Evolutionary conservation across 2,329 filamentous ascomycete species (phyloP), one percentile per base, ranked within the genome.

Genomic region (Paraconiothyrium brasiliense): DNA sequence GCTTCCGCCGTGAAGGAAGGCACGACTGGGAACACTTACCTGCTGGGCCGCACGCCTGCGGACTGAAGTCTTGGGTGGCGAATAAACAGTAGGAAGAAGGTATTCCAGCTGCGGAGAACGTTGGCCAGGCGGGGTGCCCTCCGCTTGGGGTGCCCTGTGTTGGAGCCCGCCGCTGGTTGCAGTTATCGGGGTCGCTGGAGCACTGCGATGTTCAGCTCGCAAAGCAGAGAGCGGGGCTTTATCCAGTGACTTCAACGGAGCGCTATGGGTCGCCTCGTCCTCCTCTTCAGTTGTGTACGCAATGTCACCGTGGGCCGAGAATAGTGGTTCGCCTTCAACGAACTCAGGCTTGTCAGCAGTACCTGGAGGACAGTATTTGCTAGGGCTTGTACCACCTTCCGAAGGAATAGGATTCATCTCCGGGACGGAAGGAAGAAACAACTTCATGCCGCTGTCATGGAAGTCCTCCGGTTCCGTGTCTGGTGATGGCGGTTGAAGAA

Each of bases 61-160:
- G 3, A 67, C 51, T 24, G 71, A 70, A 47, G 65, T 65, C 20
- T 68, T 55, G 1, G 71, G 70, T 3, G 75, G 75, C n/a, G 71
- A 72, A 56, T 77, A 78, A 54, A 77, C 75, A 3, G 67, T 66
- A 14, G 74, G 71, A 7, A 56, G 71, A n/a, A 73, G 57, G 57
- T 60, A 32, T 60, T 65, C 37, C 58, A 60, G 22, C 35, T 54
- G 24, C 14, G 52, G 41, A 13, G 52, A 54, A 43, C 37, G 35
- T 11, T 41, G n/a, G 7, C 27, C 24, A 9, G 22, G 51, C 11
- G 22, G 14, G 8, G 37, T 11, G 14, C 14, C 51, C 1, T 54
- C 37, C n/a, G 24, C n/a, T 3, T 44, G 35, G 16, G 22, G 35
- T 14, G 37, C 14, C 14, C n/a, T 8, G 20, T 30, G 56, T 34